Evolutionary conservation across 805 yeast genomes (phyloP), one percentile per base, ranked within the genome.

Genomic region (Ogataea kodamae): DNA sequence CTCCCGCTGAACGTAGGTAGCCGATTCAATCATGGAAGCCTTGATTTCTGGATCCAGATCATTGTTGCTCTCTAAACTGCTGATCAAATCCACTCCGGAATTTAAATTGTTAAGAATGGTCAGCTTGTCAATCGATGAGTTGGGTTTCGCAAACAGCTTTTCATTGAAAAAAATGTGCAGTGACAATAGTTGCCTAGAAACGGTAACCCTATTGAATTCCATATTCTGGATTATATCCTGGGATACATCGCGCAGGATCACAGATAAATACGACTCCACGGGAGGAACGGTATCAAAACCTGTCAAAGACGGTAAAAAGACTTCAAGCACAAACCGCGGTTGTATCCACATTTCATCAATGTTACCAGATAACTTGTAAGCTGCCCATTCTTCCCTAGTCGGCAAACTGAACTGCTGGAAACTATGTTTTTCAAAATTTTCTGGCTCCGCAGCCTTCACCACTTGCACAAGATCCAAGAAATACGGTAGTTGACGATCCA

Each of bases 161-260:
- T 75, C 68, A 42, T 74, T 70, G 65, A 88, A 88, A 50, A 78
- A 89, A 34, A 74, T 57, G 50, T 82, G 88, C 35, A 92, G 61
- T 5, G 80, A 74, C 18, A 86, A 70, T 26, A 92, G 71, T 57
- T 88, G 96, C 43, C 84, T 77, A 0, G 95, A 79, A 7, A 86
- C 94, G 44, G 85, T 92, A 28, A 75, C 76, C 52, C 95, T 80
- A 62, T 92, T 92, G 67, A 86, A 92, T 45, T 89, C 95, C 64
- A 90, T 64, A 46, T 81, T 77, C 40, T 81, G 78, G 34, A 89
- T 73, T 19, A 84, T 62, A 58, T 90, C 97, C 30, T 73, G 71
- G 21, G 80, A 67, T 20, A 85, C 64, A 53, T 92, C 97, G 43
- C 85, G 75, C 46, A 88, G 67, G 16, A 90, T 54, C 35, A 85